Evolutionary conservation across 768 basidiomycete species (phyloP).

Genomic region (Boletus huronensis): DNA sequence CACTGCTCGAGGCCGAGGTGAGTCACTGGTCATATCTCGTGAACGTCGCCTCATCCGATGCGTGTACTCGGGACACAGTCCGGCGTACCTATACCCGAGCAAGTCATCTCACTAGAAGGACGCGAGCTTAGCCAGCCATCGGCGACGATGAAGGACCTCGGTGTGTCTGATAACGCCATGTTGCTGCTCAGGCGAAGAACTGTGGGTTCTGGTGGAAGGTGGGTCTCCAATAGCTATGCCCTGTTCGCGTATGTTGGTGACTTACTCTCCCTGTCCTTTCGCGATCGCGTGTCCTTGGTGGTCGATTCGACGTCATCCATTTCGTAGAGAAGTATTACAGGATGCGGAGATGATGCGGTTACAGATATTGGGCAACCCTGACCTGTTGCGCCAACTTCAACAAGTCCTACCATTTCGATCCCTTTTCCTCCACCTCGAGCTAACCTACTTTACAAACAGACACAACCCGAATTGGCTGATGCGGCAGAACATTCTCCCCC

Average conservation of each 20-base stretch:
- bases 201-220: constrained; percentile 42
- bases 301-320: not conserved
- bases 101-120: constrained; percentile 66
- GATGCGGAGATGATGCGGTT: constrained; percentile 90
- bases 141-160: constrained; percentile 64
- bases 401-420: constrained; percentile 39
- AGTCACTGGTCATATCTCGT: constrained; percentile 24
- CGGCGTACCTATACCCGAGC: constrained; percentile 66
- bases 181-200: constrained; percentile 65
- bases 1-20: constrained; percentile 93
- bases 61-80: constrained; percentile 45
- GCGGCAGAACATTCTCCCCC: constrained; percentile 67
- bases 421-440: not conserved
- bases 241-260: not conserved
- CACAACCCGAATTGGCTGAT: constrained; percentile 75
- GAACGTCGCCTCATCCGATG: not conserved
- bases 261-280: not conserved
- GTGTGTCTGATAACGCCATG: constrained; percentile 59
- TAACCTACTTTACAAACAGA: constrained; percentile 37
- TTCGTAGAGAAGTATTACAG: constrained; percentile 58
- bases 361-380: constrained; percentile 81
- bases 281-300: not conserved
- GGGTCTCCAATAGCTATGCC: not conserved
- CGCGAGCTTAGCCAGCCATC: constrained; percentile 64
- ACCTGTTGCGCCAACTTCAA: constrained; percentile 69